phyloP scores from a whole-genome alignment of 2,329 filamentous ascomycete species.

The Talaromyces sp. region DNA sequence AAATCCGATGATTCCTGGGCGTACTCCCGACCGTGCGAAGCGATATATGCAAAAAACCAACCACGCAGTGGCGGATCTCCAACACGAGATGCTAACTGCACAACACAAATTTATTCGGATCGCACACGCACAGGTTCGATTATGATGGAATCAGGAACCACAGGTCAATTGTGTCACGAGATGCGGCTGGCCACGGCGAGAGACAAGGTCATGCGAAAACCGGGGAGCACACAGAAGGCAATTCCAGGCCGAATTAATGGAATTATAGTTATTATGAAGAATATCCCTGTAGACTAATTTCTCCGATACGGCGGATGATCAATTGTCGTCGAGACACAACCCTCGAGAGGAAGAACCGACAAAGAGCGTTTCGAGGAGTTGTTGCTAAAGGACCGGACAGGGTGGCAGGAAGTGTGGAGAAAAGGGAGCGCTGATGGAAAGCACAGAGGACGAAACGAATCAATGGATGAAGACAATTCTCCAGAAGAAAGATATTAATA shows the following conservation, averaged over 20 bases:
- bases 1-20: slow-evolving; percentile 3
- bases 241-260: slow-evolving; percentile 10
- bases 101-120: background rate
- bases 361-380: slow-evolving; percentile 10
- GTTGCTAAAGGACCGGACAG: slow-evolving; percentile 11
- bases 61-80: slow-evolving; percentile 12
- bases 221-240: slow-evolving; percentile 1
- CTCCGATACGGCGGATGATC: background rate
- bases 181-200: background rate
- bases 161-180: background rate
- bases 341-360: slow-evolving; percentile 6
- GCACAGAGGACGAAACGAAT: background rate
- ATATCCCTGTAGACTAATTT: background rate
- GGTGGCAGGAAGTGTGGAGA: slow-evolving; percentile 10
- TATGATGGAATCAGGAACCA: background rate
- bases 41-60: background rate
- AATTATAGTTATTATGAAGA: slow-evolving; percentile 12
- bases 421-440: slow-evolving; percentile 6
- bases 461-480: slow-evolving; percentile 12
- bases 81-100: background rate
- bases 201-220: slow-evolving; percentile 13
- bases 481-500: slow-evolving; percentile 17
- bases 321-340: slow-evolving; percentile 16
- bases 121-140: background rate
- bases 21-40: background rate